These are phyloP conservation scores for Agrocybe chaxingu DNA, from an alignment of 768 basidiomycete genomes.

Conservation along the genomic window DNA sequence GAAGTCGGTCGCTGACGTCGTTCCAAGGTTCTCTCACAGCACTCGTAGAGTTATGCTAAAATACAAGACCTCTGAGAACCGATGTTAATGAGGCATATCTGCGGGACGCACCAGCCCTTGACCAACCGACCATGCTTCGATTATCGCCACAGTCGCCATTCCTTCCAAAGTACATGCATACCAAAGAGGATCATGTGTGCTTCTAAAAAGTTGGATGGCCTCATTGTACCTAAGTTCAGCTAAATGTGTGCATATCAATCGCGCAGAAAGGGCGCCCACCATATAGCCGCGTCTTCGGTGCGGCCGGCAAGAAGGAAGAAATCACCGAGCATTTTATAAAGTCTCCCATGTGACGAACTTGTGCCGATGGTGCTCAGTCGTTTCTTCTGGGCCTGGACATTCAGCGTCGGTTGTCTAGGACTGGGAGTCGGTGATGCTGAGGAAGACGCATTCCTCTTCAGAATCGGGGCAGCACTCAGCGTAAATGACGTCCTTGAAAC, in stretches of 20 bases:
- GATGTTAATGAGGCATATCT: not conserved
- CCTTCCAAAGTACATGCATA: slow-evolving; percentile 88
- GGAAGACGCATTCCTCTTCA: slow-evolving; percentile 55
- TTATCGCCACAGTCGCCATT: slow-evolving; percentile 69
- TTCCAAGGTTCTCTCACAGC: slow-evolving; percentile 68
- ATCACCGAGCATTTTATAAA: slow-evolving; percentile 87
- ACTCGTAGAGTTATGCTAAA: slow-evolving; percentile 53
- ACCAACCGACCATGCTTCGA: slow-evolving; percentile 83
- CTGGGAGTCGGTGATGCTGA: slow-evolving; percentile 27
- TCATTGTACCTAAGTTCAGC: slow-evolving; percentile 71
- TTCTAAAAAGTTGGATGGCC: slow-evolving; percentile 73
- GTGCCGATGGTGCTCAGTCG: slow-evolving; percentile 61
- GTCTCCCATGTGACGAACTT: slow-evolving; percentile 77
- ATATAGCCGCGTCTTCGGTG: slow-evolving; percentile 74
- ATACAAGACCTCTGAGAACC: slow-evolving; percentile 7
- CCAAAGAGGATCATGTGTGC: slow-evolving; percentile 79
- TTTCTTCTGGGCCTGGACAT: slow-evolving; percentile 49
- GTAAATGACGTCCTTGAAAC: slow-evolving; percentile 35
- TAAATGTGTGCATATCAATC: slow-evolving; percentile 5
- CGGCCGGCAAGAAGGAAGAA: slow-evolving; percentile 87
- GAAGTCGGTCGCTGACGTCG: slow-evolving; percentile 71
- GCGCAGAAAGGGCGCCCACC: slow-evolving; percentile 43
- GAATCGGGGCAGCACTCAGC: slow-evolving; percentile 33
- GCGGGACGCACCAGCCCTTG: slow-evolving; percentile 59
- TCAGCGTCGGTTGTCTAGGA: slow-evolving; percentile 53